Evolutionary conservation across 352 stramenopile genomes (phyloP).

Genomic region (Phytophthora tubulina): DNA sequence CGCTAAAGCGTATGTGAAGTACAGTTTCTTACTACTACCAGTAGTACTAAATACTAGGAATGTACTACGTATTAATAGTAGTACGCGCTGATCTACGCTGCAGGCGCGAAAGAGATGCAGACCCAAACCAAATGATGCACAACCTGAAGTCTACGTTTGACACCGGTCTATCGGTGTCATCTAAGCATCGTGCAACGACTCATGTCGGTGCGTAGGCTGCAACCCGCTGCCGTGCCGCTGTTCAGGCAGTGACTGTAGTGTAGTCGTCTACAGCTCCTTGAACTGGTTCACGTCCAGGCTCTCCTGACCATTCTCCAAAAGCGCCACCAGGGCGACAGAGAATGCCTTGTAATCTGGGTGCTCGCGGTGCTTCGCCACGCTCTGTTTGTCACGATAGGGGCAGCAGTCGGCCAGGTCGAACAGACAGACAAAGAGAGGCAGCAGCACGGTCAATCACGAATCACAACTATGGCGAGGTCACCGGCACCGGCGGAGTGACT

Average conservation of each 20-base stretch:
- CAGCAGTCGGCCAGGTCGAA: neutral
- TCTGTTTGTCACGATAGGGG: conserved; percentile 12
- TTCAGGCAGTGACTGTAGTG: neutral
- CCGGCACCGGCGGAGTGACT: neutral
- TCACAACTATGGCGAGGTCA: neutral
- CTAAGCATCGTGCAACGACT: too few species aligned
- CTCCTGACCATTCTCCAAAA: conserved; percentile 29
- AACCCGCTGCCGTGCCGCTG: too few species aligned
- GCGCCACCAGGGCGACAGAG: conserved; percentile 11
- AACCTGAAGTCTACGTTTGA: too few species aligned
- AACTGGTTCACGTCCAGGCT: conserved; percentile 32
- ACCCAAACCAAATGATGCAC: too few species aligned
- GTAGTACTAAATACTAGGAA: too few species aligned
- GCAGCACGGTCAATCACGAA: conserved; percentile 9
- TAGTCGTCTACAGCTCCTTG: conserved; percentile 24
- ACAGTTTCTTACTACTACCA: too few species aligned
- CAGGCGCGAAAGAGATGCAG: too few species aligned
- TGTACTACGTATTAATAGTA: too few species aligned
- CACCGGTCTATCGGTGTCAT: too few species aligned
- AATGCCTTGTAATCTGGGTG: conserved; percentile 27
- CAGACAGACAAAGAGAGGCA: neutral
- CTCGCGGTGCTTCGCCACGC: conserved; percentile 28
- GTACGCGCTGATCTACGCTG: too few species aligned
- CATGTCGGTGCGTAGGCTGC: too few species aligned
- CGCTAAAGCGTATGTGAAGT: too few species aligned